These are phyloP conservation scores for Ramaria rubella DNA, from an alignment of 768 basidiomycete genomes.

Conservation along the genomic window DNA sequence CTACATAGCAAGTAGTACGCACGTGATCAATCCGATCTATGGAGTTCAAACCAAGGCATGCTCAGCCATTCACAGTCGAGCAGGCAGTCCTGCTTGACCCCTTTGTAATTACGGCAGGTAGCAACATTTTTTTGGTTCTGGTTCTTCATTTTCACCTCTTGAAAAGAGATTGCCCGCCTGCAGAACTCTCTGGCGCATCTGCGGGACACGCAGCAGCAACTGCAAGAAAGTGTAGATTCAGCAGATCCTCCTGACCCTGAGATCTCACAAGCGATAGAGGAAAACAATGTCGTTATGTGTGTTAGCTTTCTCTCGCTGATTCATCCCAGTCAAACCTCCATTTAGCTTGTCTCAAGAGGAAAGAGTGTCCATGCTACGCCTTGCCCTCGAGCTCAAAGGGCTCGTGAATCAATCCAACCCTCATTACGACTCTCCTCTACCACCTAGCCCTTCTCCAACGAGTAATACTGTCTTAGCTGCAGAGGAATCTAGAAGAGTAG, in stretches of 20 bases:
- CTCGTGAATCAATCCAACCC: conserved; percentile 37
- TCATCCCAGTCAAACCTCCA: conserved; percentile 6
- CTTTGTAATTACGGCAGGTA: conserved; percentile 66
- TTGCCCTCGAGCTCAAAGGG: conserved; percentile 53
- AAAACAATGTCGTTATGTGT: conserved; percentile 71
- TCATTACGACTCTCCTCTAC: conserved; percentile 38
- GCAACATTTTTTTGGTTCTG: background rate
- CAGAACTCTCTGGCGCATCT: conserved; percentile 64
- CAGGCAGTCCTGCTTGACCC: conserved; percentile 63
- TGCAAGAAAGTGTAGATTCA: conserved; percentile 41
- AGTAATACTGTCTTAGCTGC: background rate
- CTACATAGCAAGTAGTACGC: too few relatives aligned
- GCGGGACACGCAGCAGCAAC: conserved; percentile 50
- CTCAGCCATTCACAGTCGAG: conserved; percentile 67
- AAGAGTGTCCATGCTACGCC: conserved; percentile 58
- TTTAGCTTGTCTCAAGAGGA: conserved; percentile 73
- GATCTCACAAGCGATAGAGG: conserved; percentile 51
- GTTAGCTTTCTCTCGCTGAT: conserved; percentile 16
- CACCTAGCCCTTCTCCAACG: background rate
- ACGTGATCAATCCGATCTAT: too few relatives aligned
- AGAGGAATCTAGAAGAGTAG: background rate
- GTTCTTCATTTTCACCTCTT: background rate
- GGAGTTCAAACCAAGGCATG: conserved; percentile 43
- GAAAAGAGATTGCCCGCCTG: conserved; percentile 66
- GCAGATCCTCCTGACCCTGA: conserved; percentile 46